phyloP scores from a whole-genome alignment of 495 filamentous ascomycete species.

The Astrothelium macrocarpum region DNA sequence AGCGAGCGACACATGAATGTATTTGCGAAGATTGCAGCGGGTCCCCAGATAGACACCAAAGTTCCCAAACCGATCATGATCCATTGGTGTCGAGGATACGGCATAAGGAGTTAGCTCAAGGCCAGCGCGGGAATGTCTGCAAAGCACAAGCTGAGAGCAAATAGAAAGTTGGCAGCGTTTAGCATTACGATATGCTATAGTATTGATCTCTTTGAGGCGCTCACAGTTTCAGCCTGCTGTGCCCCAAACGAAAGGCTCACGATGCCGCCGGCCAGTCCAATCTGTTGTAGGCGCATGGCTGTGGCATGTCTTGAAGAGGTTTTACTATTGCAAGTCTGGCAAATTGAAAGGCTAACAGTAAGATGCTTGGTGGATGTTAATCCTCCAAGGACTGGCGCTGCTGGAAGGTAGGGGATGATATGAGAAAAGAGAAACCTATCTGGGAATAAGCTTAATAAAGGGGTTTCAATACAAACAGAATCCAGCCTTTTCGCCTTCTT shows the following conservation, averaged over 20 bases:
- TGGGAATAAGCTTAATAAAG: background rate
- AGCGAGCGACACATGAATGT: no score
- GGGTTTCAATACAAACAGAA: background rate
- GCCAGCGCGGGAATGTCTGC: no score
- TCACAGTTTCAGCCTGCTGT: background rate
- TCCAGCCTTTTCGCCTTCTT: background rate
- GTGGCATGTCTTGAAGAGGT: background rate
- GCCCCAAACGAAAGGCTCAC: background rate
- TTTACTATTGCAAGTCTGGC: background rate
- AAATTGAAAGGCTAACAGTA: background rate
- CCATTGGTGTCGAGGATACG: no score
- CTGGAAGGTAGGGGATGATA: background rate
- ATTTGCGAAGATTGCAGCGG: no score
- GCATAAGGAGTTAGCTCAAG: no score
- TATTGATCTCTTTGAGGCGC: background rate
- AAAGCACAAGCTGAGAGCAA: no score
- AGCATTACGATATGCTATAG: background rate
- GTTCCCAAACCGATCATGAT: no score
- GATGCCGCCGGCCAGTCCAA: background rate
- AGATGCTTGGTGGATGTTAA: background rate
- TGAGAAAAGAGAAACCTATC: background rate
- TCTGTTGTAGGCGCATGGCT: background rate
- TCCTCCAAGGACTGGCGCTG: background rate
- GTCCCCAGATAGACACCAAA: no score
- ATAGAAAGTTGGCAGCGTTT: background rate